Percentiles rank a stretch among this genome's conserved stretches.
Conservation (phyloP, 225 moss, liverwort and hornwort species). For the Sphagnum tenellum region DNA sequence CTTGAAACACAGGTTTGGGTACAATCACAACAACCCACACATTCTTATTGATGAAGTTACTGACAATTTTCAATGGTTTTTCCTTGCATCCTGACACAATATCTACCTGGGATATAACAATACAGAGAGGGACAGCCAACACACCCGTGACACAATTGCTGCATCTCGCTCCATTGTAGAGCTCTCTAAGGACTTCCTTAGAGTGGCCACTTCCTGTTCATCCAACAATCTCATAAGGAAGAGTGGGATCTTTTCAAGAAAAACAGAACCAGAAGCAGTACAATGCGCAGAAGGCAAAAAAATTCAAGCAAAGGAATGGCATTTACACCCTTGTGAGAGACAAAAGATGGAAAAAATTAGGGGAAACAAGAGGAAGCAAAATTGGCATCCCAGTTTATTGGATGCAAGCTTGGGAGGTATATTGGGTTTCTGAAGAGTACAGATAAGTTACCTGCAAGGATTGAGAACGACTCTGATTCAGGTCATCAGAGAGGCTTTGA, state of each 20-base stretch:
- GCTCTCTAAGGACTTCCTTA: slow-evolving; percentile 68
- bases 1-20: too few relatives aligned
- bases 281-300: not conserved
- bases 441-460: slow-evolving; percentile 28
- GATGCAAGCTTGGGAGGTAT: not conserved
- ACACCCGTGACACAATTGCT: slow-evolving; percentile 80
- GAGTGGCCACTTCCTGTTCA: slow-evolving; percentile 50
- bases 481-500: slow-evolving; percentile 32
- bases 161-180: slow-evolving; percentile 94
- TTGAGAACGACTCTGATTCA: slow-evolving; percentile 37
- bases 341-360: not conserved
- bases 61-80: not conserved
- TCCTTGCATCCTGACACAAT: not conserved
- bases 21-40: too few relatives aligned
- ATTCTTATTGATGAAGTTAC: too few relatives aligned
- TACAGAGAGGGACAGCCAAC: not conserved
- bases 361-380: not conserved
- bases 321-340: not conserved
- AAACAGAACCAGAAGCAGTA: not conserved
- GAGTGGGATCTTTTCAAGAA: not conserved
- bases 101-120: too few relatives aligned
- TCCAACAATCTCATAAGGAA: slow-evolving; percentile 27
- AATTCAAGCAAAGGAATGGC: not conserved
- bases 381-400: not conserved
- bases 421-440: not conserved